Evolutionary conservation across 2,329 filamentous ascomycete genomes (phyloP).

Genomic region (Hymenoscyphus albidus): DNA sequence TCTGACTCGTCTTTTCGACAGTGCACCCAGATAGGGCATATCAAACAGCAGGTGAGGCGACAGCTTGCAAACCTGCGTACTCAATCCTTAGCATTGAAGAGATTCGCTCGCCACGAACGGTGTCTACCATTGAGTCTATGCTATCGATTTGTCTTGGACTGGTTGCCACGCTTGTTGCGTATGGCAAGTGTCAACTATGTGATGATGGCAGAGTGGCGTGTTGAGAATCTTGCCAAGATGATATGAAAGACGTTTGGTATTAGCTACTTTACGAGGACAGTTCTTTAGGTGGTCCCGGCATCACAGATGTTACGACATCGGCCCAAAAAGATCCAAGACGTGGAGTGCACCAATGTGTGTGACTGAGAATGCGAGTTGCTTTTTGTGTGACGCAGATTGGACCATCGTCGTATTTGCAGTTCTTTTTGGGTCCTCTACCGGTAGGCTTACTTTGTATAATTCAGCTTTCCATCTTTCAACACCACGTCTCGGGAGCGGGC

Average conservation of each 20-base stretch:
- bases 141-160: neutral
- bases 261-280: neutral
- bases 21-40: conserved; percentile 13
- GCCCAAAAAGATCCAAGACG: neutral
- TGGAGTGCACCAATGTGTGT: neutral
- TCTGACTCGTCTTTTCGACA: conserved; percentile 25
- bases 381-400: neutral
- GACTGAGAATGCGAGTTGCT: neutral
- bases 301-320: neutral
- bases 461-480: neutral
- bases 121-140: neutral
- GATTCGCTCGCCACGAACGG: neutral
- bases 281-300: neutral
- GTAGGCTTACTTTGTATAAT: neutral
- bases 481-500: neutral
- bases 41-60: conserved; percentile 16
- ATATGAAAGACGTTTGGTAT: neutral
- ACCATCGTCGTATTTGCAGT: neutral
- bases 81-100: neutral
- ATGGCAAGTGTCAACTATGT: neutral
- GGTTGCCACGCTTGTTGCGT: neutral
- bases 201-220: neutral
- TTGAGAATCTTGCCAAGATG: neutral
- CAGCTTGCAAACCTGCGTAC: conserved; percentile 6
- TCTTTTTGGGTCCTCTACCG: neutral